Base-by-base conservation (phyloP, 257 asterid species). In the Jaltomata sinuosa region DNA sequence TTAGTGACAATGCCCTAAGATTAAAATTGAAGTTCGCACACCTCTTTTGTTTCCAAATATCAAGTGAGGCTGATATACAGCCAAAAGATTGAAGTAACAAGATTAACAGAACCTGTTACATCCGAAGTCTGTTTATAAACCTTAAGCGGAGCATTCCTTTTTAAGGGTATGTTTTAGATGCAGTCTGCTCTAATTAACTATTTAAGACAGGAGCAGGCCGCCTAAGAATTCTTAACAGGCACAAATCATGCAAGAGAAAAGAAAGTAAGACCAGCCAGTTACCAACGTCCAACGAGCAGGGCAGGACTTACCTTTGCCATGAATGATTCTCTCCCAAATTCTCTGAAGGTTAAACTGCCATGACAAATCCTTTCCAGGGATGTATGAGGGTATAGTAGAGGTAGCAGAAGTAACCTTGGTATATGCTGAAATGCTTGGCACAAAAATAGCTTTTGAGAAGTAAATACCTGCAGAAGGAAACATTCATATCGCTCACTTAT, bases 331-430 rank as follows among this genome's bases (percentile, higher is more conserved):
- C 89, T 93, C 99, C 98, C 98, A 94, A 76, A 88, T 91, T 80
- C 89, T 90, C 89, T 92, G 96, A 80, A 95, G 94, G 86, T 90
- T 94, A 84, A 89, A 89, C 88, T 94, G 99, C 99, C 99, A 95
- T 5, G 96, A 83, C 86, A 94, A 90, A 87, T 95, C 97, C 89
- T 89, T 94, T 55, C 92, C 82, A 42, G 90, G 89, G 67, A 71
- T 78, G 52, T 89, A 87, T 22, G 81, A 81, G 53, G 97, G 97
- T 85, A 92, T 74, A 57, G 83, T 83, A 2, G 98, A 92, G n/a
- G 93, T 85, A 82, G 89, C 97, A 72, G 98, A 95, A 79, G 97
- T 95, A 74, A 95, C 98, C 91, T 91, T 95, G 88, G 85, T 91
- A 86, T 94, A 94, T 47, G 87, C 91, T 15, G 99, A 95, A 85